Conservation (phyloP, 495 filamentous ascomycete genomes). For the Neurospora discreta region DNA sequence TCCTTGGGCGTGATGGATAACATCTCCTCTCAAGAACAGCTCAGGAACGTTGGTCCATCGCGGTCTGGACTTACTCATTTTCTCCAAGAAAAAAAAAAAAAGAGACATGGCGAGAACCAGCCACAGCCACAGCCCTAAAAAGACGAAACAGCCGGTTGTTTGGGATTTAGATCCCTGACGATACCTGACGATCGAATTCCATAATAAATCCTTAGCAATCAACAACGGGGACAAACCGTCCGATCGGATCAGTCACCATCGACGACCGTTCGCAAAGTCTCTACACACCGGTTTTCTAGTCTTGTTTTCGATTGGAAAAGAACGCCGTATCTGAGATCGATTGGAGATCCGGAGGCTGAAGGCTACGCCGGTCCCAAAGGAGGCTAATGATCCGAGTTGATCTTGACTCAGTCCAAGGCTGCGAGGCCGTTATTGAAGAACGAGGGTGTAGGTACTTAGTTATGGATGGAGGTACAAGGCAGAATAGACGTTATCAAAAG, state of each 20-base stretch:
- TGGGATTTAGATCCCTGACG: neutral
- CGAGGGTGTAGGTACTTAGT: no score
- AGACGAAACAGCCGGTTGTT: neutral
- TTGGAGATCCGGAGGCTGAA: neutral
- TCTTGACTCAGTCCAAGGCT: neutral
- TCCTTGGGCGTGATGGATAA: neutral
- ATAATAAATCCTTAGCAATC: neutral
- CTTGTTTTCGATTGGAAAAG: neutral
- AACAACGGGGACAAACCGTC: neutral
- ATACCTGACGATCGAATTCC: neutral
- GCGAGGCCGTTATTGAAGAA: no score
- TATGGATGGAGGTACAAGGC: no score
- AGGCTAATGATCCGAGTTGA: neutral
- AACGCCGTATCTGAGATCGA: neutral
- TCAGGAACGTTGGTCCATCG: neutral
- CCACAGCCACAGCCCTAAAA: neutral
- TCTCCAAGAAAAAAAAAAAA: neutral
- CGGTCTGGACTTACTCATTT: neutral
- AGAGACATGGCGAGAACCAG: neutral
- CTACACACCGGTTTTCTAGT: neutral
- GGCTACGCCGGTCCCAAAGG: neutral
- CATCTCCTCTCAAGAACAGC: neutral
- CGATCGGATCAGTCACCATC: neutral
- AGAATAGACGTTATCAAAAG: no score
- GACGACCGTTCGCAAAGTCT: neutral